These are phyloP conservation scores for Aspergillus amoenus DNA, from an alignment of 2,329 filamentous ascomycete species.

Conservation along the genomic window DNA sequence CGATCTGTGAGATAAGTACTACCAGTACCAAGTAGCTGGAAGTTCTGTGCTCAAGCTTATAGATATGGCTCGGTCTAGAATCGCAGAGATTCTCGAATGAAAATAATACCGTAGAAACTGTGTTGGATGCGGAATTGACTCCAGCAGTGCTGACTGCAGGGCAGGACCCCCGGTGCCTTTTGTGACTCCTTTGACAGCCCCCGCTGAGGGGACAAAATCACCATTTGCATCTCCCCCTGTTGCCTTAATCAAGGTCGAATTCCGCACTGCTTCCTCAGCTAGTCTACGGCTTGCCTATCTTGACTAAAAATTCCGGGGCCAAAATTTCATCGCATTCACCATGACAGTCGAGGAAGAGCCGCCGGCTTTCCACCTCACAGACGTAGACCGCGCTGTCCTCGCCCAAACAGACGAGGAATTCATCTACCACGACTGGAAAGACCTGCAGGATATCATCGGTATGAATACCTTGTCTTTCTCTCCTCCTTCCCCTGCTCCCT, in stretches of 20 bases:
- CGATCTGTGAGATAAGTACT: neutral
- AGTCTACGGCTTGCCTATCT: conserved; percentile 9
- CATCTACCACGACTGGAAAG: conserved; percentile 52
- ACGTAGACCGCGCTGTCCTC: conserved; percentile 50
- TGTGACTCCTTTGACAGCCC: neutral
- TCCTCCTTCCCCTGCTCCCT: neutral
- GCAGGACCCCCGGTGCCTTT: neutral
- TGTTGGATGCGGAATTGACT: neutral
- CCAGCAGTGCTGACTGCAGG: neutral
- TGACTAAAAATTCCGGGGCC: conserved; percentile 16
- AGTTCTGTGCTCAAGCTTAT: neutral
- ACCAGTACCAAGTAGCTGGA: neutral
- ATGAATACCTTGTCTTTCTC: conserved; percentile 17
- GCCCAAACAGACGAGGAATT: conserved; percentile 55
- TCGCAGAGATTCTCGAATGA: neutral
- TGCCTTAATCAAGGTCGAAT: neutral
- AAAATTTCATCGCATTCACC: neutral
- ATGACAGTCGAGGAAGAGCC: conserved; percentile 21
- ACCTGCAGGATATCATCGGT: conserved; percentile 55
- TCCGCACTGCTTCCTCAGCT: neutral
- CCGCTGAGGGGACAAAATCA: conserved; percentile 3
- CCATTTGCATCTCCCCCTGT: neutral
- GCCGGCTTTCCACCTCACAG: conserved; percentile 50
- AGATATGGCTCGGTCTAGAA: neutral
- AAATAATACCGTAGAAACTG: neutral